Percentiles rank a stretch among this genome's conserved stretches.
phyloP scores from a whole-genome alignment of 768 basidiomycete genomes.

The Rhodocollybia butyracea region DNA sequence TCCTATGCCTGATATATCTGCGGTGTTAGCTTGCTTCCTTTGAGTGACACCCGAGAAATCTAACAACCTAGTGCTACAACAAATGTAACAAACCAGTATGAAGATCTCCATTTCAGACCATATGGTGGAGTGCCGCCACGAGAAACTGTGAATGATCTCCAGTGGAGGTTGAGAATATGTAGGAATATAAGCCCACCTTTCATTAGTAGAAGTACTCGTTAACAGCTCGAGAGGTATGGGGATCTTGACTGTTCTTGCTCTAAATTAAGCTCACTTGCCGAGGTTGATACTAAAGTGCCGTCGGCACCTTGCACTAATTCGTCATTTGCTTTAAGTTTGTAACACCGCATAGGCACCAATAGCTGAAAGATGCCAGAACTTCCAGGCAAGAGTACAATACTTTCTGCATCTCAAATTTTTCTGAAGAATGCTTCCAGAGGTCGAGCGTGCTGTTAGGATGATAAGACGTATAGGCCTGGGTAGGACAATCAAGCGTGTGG shows the following conservation, averaged over 20 bases:
- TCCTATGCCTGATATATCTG: conserved; percentile 29
- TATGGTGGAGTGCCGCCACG: conserved; percentile 34
- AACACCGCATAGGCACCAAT: no score
- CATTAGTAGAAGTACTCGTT: no score
- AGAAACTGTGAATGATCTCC: no score
- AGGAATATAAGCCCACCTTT: no score
- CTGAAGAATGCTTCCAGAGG: conserved; percentile 41
- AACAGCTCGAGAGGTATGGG: no score
- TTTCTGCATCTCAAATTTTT: neutral
- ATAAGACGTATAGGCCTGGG: conserved; percentile 49
- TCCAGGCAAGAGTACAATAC: conserved; percentile 34
- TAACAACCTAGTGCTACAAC: conserved; percentile 49
- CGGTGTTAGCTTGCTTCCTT: neutral
- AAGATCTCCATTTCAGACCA: conserved; percentile 56
- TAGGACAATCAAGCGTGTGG: conserved; percentile 52
- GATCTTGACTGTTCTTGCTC: no score
- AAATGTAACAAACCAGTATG: conserved; percentile 51
- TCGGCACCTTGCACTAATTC: no score
- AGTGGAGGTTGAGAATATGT: no score
- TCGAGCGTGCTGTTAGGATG: conserved; percentile 62
- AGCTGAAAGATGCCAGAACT: conserved; percentile 46
- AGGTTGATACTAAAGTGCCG: no score
- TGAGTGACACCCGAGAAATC: neutral
- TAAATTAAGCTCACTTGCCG: no score
- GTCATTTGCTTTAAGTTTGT: no score